phyloP scores from a whole-genome alignment of 768 basidiomycete species.

The Crassisporium funariophilum region DNA sequence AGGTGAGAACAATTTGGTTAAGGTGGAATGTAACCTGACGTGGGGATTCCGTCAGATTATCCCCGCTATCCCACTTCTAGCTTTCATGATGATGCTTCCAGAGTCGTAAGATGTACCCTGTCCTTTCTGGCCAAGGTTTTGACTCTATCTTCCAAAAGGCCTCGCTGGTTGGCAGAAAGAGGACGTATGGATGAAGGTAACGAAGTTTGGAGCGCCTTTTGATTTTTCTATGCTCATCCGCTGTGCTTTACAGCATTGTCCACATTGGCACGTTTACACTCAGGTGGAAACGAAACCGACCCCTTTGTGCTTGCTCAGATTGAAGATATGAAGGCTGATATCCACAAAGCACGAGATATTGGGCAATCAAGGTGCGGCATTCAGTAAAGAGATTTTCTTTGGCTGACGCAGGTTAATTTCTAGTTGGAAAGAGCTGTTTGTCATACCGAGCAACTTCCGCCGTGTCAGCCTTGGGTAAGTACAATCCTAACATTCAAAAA shows the following conservation, averaged over 20 bases:
- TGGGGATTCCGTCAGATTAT: constrained; percentile 29
- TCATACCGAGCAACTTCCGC: constrained; percentile 46
- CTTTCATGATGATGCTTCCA: constrained; percentile 52
- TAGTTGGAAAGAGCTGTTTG: constrained; percentile 43
- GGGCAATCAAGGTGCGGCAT: constrained; percentile 40
- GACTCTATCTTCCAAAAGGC: constrained; percentile 17
- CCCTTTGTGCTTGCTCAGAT: constrained; percentile 48
- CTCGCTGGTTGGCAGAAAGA: constrained; percentile 56
- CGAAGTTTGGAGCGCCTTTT: constrained; percentile 1
- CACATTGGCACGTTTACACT: constrained; percentile 55
- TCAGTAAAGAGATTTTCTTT: not conserved
- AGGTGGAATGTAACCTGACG: not conserved
- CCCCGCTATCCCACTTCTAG: constrained; percentile 49
- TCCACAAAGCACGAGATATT: constrained; percentile 34
- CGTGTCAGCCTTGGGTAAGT: constrained; percentile 44
- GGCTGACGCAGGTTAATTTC: too few species aligned
- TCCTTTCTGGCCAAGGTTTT: not conserved
- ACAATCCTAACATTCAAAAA: constrained; percentile 8
- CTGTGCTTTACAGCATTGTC: constrained; percentile 25
- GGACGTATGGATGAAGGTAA: constrained; percentile 48
- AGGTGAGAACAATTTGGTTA: constrained; percentile 19
- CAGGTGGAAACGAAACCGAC: constrained; percentile 49
- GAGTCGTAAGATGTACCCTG: constrained; percentile 41
- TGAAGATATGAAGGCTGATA: constrained; percentile 45
- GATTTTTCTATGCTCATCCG: not conserved